Base-by-base conservation (phyloP, 2,329 filamentous ascomycete species). In the Ophiocordyceps unilateralis region DNA sequence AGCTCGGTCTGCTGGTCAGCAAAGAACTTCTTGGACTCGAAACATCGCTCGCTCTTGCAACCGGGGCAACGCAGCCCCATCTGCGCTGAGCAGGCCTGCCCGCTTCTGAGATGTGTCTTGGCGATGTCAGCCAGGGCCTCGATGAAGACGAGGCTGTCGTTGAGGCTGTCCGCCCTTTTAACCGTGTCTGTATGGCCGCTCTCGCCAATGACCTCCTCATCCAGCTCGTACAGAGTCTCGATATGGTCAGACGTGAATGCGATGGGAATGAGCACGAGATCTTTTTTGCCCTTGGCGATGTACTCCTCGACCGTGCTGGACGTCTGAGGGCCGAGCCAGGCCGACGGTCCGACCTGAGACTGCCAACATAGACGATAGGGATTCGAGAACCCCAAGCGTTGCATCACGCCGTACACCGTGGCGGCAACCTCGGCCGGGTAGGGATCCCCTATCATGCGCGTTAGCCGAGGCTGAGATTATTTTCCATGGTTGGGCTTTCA, bases 201-300 rank as follows among this genome's bases (percentile, higher is more conserved):
- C 61, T 93, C 88, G 45, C 85, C 83, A 55, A 98, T 96, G 34
- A 98, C 86, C 63, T 98, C 91, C 53, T 85, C 72, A 59, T 98
- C 91, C 42, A 98, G 68, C 61, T 98, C 91, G 58, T 81, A 96
- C 1, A 98, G 69, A 0, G 91, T 98, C 65, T 98, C 91, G 51
- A 98, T 98, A 58, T 98, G 91, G 55, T 98, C 91, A n/a, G 85
- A 93, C 0, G 91, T 98, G 59, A 98, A 98, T 6, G 91, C 91
- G 50, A 98, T 93, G 0, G 91, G 91, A 44, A 98, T 86, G 7
- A 98, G 70, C 1, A 95, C 70, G 43, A 98, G 70, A 56, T 98
- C 87, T 44, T 81, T 93, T 56, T 95, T 84, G 1, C 89, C 91
- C 62, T 91, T 87, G 56, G 83, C 77, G 50, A 96, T 78, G 57